Percentiles rank a stretch among this genome's conserved stretches.
phyloP scores from a whole-genome alignment of 2,329 filamentous ascomycete species.

The Colletotrichum ledebouriae region DNA sequence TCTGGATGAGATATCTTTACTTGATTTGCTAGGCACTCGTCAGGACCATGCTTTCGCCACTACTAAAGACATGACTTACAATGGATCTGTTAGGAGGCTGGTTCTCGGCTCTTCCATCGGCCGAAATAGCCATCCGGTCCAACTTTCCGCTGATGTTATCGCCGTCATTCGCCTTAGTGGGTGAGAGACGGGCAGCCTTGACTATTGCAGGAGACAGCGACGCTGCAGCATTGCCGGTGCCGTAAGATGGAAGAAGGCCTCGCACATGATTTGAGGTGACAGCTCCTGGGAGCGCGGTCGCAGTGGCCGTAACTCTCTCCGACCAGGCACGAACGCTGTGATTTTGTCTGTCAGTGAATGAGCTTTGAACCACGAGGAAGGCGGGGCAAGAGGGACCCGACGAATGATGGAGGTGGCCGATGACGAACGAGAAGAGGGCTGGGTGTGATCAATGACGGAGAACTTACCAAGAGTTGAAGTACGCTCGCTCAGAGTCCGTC shows the following conservation, averaged over 20 bases:
- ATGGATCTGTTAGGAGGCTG: conserved; percentile 51
- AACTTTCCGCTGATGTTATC: conserved; percentile 43
- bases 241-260: conserved; percentile 67
- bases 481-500: conserved; percentile 64
- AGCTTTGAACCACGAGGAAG: neutral
- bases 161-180: conserved; percentile 47
- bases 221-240: conserved; percentile 63
- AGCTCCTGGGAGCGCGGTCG: conserved; percentile 59
- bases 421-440: too few species aligned
- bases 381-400: neutral
- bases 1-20: conserved; percentile 2
- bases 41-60: neutral
- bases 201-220: conserved; percentile 61
- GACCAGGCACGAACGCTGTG: conserved; percentile 37
- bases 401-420: neutral
- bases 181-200: conserved; percentile 51
- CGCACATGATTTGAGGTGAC: conserved; percentile 67
- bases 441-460: neutral
- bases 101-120: conserved; percentile 61
- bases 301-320: conserved; percentile 64
- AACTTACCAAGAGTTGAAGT: conserved; percentile 50
- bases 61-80: neutral
- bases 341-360: neutral
- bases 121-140: conserved; percentile 39
- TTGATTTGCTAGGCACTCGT: conserved; percentile 26